Evolutionary conservation across 2,329 filamentous ascomycete species (phyloP).

Genomic region (Exophiala mesophila): DNA sequence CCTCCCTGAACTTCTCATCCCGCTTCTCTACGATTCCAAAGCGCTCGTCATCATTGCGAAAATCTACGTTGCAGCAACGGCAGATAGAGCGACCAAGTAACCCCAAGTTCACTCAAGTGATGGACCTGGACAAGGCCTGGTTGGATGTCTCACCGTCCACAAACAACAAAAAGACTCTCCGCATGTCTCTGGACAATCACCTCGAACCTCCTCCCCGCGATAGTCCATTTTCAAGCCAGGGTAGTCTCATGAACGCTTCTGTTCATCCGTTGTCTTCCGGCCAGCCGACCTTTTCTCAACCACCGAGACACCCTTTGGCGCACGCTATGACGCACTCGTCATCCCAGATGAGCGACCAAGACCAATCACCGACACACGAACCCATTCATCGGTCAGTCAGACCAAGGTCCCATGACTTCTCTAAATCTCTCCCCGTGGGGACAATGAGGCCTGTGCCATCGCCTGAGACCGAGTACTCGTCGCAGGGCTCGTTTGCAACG

Average conservation of each 20-base stretch:
- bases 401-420: conserved; percentile 34
- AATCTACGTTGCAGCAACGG: conserved; percentile 83
- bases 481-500: conserved; percentile 59
- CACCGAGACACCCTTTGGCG: conserved; percentile 70
- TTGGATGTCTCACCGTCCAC: conserved; percentile 46
- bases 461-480: conserved; percentile 28
- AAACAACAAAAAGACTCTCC: conserved; percentile 58
- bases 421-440: conserved; percentile 69
- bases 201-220: conserved; percentile 62
- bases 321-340: conserved; percentile 82
- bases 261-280: conserved; percentile 45
- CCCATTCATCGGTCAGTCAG: conserved; percentile 50
- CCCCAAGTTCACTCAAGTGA: conserved; percentile 32
- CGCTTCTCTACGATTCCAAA: conserved; percentile 55
- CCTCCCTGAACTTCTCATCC: conserved; percentile 35
- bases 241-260: conserved; percentile 50
- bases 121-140: conserved; percentile 42
- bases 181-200: conserved; percentile 75
- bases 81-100: conserved; percentile 57
- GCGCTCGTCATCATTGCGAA: conserved; percentile 71
- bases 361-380: conserved; percentile 65
- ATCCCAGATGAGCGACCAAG: conserved; percentile 69
- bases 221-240: conserved; percentile 57
- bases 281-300: conserved; percentile 33
- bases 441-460: conserved; percentile 51